Base-by-base conservation (phyloP, 2,329 filamentous ascomycete species). In the Aspergillus sp. region DNA sequence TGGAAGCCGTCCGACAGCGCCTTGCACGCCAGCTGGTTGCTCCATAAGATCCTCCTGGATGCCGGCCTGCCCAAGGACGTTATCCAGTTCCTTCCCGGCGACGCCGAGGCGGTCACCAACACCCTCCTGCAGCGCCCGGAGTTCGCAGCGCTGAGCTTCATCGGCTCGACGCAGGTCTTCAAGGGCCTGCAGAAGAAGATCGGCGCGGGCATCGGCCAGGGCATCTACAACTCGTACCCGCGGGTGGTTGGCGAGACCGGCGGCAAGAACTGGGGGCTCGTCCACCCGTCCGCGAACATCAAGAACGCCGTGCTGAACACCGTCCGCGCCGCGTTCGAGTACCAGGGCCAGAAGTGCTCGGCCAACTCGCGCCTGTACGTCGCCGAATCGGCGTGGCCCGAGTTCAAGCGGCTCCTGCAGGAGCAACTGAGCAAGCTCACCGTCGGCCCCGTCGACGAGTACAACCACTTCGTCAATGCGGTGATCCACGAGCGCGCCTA, bases 1-100 rank as follows among this genome's bases (percentile, higher is more conserved):
- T 96, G 92, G 92, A 96, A 96, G 79, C 92, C 92, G 14, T 94
- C 89, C 13, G 89, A 92, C 62, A 86, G 79, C 14, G 89, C 91
- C 30, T 87, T 96, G 56, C 87, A 88, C 17, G 90, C 89, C 57
- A 95, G 91, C 78, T 94, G 88, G 84, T 79, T 96, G 49, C 78
- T 96, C 41, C 91, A 96, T 77, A 82, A 91, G 68, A 94, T 96
- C 69, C 81, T 96, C 14, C 78, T 94, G 16, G 92, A 96, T 76
- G 91, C 93, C 24, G 92, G 93, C 30, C 83, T 96, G 46, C 92
- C 92, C 26, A 83, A 84, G 62, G 85, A 92, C 61, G 93, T 96
- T 44, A 90, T 96, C 58, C 92, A 96, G 73, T 96, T 95, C 69
- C 82, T 96, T 10, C 92, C 92, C 2, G 92, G 92, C 52, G 86